phyloP scores from a whole-genome alignment of 2,329 filamentous ascomycete species.

The Cercospora sojina region DNA sequence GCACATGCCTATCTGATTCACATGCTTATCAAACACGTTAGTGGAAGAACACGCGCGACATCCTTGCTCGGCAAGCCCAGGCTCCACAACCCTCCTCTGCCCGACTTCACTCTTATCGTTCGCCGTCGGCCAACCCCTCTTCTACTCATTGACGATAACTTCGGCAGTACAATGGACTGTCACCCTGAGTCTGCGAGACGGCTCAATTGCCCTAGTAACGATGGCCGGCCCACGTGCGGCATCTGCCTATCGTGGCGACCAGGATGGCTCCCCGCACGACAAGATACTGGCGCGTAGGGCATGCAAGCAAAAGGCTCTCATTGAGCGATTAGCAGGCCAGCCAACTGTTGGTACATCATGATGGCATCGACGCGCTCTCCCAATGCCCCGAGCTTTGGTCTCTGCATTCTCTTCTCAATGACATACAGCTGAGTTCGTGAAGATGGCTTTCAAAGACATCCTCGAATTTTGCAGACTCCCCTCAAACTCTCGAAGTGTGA shows the following conservation, averaged over 20 bases:
- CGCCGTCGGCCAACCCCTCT: constrained; percentile 9
- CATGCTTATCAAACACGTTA: no score
- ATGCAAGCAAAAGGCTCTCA: background rate
- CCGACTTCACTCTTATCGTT: constrained; percentile 8
- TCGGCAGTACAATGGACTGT: background rate
- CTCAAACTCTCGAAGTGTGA: constrained; percentile 28
- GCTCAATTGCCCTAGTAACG: background rate
- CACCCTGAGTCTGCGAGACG: background rate
- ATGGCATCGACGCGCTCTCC: background rate
- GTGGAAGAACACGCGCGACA: background rate
- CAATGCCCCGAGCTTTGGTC: background rate
- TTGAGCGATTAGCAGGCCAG: background rate
- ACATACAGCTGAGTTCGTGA: background rate
- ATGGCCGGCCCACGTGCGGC: background rate
- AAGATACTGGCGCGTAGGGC: constrained; percentile 1
- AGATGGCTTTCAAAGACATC: constrained; percentile 3
- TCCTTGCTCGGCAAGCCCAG: background rate
- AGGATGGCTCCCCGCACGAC: background rate
- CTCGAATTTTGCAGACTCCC: constrained; percentile 28
- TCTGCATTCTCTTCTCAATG: background rate
- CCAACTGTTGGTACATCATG: background rate
- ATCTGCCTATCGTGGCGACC: constrained; percentile 10
- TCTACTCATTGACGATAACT: background rate
- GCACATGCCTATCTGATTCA: no score
- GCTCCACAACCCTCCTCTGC: background rate